Evolutionary conservation across 495 filamentous ascomycete genomes (phyloP).

Genomic region (Tirmania nivea): DNA sequence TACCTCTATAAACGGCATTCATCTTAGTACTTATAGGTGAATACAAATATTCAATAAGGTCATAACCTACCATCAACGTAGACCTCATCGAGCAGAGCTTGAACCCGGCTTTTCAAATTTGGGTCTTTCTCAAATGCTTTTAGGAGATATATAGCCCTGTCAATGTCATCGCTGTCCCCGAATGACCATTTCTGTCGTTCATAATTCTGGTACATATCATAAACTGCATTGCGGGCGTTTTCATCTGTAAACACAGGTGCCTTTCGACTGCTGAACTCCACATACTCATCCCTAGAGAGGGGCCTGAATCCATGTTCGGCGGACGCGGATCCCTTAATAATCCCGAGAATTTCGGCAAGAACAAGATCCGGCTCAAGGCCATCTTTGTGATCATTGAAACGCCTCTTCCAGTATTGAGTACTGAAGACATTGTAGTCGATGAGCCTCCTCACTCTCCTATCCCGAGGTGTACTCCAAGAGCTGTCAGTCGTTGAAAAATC

Average conservation of each 20-base stretch:
- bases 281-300: not conserved
- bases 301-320: not conserved
- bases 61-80: slow-evolving; percentile 24
- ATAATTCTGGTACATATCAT: slow-evolving; percentile 22
- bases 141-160: slow-evolving; percentile 20
- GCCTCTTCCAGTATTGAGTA: no score
- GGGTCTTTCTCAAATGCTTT: slow-evolving; percentile 2
- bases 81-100: slow-evolving; percentile 24
- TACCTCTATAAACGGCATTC: slow-evolving; percentile 16
- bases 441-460: no score
- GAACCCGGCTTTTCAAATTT: not conserved
- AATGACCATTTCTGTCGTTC: slow-evolving; percentile 19
- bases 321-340: not conserved
- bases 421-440: no score
- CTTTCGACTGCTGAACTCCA: not conserved
- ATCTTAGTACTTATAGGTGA: no score
- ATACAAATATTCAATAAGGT: not conserved
- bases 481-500: no score
- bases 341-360: not conserved
- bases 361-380: not conserved
- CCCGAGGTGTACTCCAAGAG: no score
- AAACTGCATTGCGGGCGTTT: slow-evolving; percentile 16
- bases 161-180: slow-evolving; percentile 21
- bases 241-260: slow-evolving; percentile 17
- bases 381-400: not conserved